A percentile compares a stretch with the other conserved stretches of the same genome.
These are phyloP conservation scores for Paramecium bursaria DNA, from an alignment of 73 alveolate genomes.

Conservation along the genomic window DNA sequence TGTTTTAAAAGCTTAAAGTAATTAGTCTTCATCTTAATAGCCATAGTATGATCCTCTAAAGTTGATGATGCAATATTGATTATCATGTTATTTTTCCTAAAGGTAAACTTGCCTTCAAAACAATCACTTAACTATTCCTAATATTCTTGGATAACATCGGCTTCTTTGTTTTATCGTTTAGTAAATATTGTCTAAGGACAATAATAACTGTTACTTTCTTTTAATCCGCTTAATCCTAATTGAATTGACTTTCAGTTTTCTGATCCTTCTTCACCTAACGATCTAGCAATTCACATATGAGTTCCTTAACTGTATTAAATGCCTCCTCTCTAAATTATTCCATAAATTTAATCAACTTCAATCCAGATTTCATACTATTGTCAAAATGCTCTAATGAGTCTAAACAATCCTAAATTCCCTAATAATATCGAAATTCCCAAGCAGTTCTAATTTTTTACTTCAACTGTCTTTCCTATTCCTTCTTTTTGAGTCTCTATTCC, in stretches of 20 bases:
- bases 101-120: not conserved
- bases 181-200: conserved; percentile 18
- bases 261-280: not conserved
- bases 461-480: conserved; percentile 54
- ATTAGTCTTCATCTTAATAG: too few species aligned
- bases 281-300: conserved; percentile 30
- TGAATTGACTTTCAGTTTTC: not conserved
- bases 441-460: conserved; percentile 34
- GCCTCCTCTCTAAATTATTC: conserved; percentile 49
- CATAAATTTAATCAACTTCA: not conserved
- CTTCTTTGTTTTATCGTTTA: conserved; percentile 1
- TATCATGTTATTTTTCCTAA: conserved; percentile 6
- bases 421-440: conserved; percentile 49
- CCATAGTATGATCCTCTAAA: too few species aligned
- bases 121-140: not conserved
- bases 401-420: conserved; percentile 16
- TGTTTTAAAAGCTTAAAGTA: too few species aligned
- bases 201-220: conserved; percentile 5
- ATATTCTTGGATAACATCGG: not conserved
- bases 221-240: not conserved
- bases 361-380: conserved; percentile 52
- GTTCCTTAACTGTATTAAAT: not conserved
- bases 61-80: conserved; percentile 39
- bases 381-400: conserved; percentile 54
- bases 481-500: conserved; percentile 6